Base-by-base conservation (phyloP, 192 early-diverging fungal species). In the Coemansia sp. region DNA sequence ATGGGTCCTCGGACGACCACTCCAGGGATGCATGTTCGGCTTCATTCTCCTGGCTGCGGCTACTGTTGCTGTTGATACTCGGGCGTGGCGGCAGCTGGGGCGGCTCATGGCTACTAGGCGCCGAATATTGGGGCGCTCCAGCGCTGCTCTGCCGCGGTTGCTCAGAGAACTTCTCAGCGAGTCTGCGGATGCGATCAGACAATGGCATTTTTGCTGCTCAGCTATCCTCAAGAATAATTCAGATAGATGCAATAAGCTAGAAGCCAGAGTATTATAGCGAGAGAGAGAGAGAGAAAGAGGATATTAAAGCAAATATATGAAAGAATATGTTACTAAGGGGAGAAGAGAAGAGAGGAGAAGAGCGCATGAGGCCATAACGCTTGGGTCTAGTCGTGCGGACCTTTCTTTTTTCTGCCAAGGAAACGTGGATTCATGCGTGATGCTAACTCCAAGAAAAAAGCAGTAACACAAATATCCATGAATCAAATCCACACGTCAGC, bases 111-210 rank as follows among this genome's bases (percentile, higher is more conserved):
- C 5, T 32, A 32, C 32, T 14, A 5, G 43, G 19, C 6, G 19
- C 46, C n/a, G 38, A 22, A 32, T 12, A 48, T 43, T 37, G 37
- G 25, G 42, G 44, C 55, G 7, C 11, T 38, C 39, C 6, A 42
- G n/a, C 17, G 13, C 25, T 53, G 53, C 46, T 61, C 19, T 37
- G 57, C 7, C 12, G 32, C 38, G 14, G 59, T 22, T 16, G 46
- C 57, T 20, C 20, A 38, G 71, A 60, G 22, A 69, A 75, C 67
- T 48, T 69, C 45, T 65, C 55, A 0, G 68, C 73, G 5, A 75
- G 59, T 17, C 61, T 64, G 48, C 64, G 54, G 57, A 75, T 75
- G 38, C 68, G 67, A 7, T 75, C 73, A 22, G 73, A 75, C 40
- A 75, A 59, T n/a, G 73, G 68, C 73, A 69, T 74, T 62, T 4